Percentiles rank a stretch among this genome's conserved stretches.
Conservation (phyloP, 495 filamentous ascomycete species). For the Cercophora newfieldiana region DNA sequence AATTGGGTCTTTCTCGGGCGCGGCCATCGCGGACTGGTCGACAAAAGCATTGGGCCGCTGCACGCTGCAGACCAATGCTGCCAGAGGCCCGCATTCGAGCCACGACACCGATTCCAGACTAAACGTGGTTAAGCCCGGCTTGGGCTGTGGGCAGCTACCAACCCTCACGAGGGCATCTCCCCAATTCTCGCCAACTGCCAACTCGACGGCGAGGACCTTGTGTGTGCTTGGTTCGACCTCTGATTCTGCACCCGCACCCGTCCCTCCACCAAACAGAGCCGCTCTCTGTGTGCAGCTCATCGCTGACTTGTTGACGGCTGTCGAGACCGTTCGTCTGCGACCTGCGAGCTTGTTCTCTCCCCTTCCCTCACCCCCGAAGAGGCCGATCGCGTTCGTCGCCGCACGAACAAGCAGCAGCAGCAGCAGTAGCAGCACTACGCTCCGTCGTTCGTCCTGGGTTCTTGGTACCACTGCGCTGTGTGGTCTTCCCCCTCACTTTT, state of each 20-base stretch:
- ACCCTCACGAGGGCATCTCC: conserved; percentile 26
- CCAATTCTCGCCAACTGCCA: conserved; percentile 14
- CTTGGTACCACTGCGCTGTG: neutral
- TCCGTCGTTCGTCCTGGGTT: conserved; percentile 5
- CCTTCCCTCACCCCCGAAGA: neutral
- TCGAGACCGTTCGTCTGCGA: conserved; percentile 7
- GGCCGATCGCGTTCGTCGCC: conserved; percentile 1
- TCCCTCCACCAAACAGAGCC: conserved; percentile 35
- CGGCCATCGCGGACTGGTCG: conserved; percentile 43
- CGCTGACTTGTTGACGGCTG: conserved; percentile 26
- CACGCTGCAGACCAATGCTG: conserved; percentile 52
- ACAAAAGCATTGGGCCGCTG: conserved; percentile 49
- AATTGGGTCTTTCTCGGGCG: conserved; percentile 33
- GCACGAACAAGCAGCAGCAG: neutral
- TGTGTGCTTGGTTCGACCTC: conserved; percentile 19
- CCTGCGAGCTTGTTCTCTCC: conserved; percentile 6
- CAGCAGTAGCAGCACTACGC: neutral
- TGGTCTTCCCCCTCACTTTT: conserved; percentile 3
- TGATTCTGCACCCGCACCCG: conserved; percentile 19
- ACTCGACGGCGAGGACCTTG: neutral
- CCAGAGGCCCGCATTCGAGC: conserved; percentile 59
- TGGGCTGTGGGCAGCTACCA: conserved; percentile 27
- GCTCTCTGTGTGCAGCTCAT: conserved; percentile 11
- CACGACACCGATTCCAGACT: conserved; percentile 53
- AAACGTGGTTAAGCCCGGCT: conserved; percentile 40